Evolutionary conservation across 2,329 filamentous ascomycete genomes (phyloP).

Genomic region (Pseudopyricularia cyperi): DNA sequence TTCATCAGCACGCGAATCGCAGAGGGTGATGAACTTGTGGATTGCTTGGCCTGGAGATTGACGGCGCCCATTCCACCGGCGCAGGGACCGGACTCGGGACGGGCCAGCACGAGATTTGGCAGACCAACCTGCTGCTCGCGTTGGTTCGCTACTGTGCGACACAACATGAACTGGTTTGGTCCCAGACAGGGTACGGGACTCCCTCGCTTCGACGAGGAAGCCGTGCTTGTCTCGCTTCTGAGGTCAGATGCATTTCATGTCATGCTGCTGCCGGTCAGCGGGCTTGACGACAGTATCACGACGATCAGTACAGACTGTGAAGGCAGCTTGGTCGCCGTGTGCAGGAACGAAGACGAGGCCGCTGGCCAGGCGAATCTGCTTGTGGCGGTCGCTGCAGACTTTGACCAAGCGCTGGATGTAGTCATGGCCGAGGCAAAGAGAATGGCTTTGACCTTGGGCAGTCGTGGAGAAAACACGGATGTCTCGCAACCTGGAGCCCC

Average conservation of each 20-base stretch:
- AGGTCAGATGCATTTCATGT: conserved; percentile 59
- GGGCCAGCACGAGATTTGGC: not conserved
- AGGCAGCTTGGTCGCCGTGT: not conserved
- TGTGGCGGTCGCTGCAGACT: not conserved
- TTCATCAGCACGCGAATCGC: conserved; percentile 44
- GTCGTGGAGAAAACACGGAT: not conserved
- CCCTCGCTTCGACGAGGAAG: conserved; percentile 64
- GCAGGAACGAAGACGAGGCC: not conserved
- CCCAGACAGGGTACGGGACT: conserved; percentile 63
- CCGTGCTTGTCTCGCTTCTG: conserved; percentile 68
- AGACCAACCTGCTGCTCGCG: conserved; percentile 19
- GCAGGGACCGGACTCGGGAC: conserved; percentile 35
- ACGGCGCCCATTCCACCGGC: conserved; percentile 42
- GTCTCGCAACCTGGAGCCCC: not conserved
- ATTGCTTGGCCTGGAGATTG: conserved; percentile 20
- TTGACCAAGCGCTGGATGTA: not conserved
- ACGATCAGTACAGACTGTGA: not conserved
- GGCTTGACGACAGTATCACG: conserved; percentile 38
- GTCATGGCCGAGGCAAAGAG: not conserved
- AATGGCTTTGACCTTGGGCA: not conserved
- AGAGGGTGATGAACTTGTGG: not conserved
- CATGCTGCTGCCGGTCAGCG: conserved; percentile 67
- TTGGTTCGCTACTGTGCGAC: conserved; percentile 70
- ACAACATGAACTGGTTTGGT: conserved; percentile 76
- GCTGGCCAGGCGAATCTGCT: not conserved